Conservation (phyloP, 495 filamentous ascomycete species). For the Neurospora tetrasperma region DNA sequence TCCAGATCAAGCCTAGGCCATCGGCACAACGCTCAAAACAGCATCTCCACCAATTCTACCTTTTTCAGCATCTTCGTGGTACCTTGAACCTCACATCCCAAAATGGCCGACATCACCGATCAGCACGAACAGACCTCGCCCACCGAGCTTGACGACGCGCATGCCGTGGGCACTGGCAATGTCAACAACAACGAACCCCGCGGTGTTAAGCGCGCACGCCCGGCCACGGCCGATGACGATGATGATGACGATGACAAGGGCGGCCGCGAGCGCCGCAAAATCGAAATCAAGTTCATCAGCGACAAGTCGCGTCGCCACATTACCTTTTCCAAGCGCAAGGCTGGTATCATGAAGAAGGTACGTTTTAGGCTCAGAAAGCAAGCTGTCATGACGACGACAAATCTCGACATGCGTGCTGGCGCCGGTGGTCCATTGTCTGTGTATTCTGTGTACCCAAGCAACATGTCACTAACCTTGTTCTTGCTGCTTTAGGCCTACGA, state of each 20-base stretch:
- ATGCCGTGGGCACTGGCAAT: slow-evolving; percentile 54
- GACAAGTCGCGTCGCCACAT: slow-evolving; percentile 99
- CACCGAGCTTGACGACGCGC: slow-evolving; percentile 51
- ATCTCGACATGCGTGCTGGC: not conserved
- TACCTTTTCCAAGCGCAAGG: slow-evolving; percentile 99
- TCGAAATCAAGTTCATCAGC: slow-evolving; percentile 99
- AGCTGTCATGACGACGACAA: not conserved
- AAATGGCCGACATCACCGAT: slow-evolving; percentile 54
- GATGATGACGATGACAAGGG: slow-evolving; percentile 98
- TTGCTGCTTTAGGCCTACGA: slow-evolving; percentile 71
- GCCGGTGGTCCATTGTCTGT: not conserved
- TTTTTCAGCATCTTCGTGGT: slow-evolving; percentile 35
- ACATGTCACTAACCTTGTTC: slow-evolving; percentile 19
- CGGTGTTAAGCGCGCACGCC: slow-evolving; percentile 82
- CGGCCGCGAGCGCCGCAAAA: slow-evolving; percentile 96
- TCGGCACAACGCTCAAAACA: slow-evolving; percentile 49
- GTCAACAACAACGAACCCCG: slow-evolving; percentile 52
- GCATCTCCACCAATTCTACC: slow-evolving; percentile 44
- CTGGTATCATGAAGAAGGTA: slow-evolving; percentile 99
- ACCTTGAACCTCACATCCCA: slow-evolving; percentile 27
- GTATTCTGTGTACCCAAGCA: not conserved
- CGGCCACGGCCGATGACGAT: slow-evolving; percentile 78
- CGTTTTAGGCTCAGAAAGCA: slow-evolving; percentile 18
- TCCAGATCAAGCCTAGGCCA: slow-evolving; percentile 49
- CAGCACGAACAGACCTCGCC: slow-evolving; percentile 50